These are phyloP conservation scores for Candida dajiaensis DNA, from an alignment of 805 yeast genomes.

Conservation along the genomic window DNA sequence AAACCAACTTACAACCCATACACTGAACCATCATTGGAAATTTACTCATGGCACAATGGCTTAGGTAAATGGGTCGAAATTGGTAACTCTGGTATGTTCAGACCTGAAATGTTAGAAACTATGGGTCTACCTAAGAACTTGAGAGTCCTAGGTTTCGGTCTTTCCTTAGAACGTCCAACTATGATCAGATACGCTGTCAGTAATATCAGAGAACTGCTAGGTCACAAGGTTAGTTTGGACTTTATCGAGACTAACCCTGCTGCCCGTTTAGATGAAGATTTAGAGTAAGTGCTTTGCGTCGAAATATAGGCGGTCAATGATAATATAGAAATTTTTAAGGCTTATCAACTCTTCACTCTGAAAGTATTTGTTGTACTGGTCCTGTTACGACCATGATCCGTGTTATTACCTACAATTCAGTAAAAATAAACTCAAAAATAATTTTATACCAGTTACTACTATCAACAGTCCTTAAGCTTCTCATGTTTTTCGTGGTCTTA, in stretches of 20 bases:
- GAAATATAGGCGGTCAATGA: neutral
- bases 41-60: slow-evolving; percentile 94
- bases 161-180: slow-evolving; percentile 96
- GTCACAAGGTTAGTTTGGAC: slow-evolving; percentile 93
- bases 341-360: no score
- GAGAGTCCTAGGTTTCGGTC: slow-evolving; percentile 96
- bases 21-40: slow-evolving; percentile 98
- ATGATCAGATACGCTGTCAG: slow-evolving; percentile 97
- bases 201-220: slow-evolving; percentile 92
- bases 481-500: neutral
- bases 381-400: no score
- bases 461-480: neutral
- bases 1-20: slow-evolving; percentile 99
- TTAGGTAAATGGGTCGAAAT: slow-evolving; percentile 97
- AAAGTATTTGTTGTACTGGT: no score
- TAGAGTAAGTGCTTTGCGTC: slow-evolving; percentile 3
- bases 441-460: no score
- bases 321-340: neutral
- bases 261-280: slow-evolving; percentile 85
- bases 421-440: no score
- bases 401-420: no score
- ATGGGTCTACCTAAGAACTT: slow-evolving; percentile 96
- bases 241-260: slow-evolving; percentile 96
- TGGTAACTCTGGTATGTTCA: slow-evolving; percentile 99
- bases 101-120: slow-evolving; percentile 98